Base-by-base conservation (phyloP, 352 stramenopile species). In the Paralagenidium karlingii region DNA sequence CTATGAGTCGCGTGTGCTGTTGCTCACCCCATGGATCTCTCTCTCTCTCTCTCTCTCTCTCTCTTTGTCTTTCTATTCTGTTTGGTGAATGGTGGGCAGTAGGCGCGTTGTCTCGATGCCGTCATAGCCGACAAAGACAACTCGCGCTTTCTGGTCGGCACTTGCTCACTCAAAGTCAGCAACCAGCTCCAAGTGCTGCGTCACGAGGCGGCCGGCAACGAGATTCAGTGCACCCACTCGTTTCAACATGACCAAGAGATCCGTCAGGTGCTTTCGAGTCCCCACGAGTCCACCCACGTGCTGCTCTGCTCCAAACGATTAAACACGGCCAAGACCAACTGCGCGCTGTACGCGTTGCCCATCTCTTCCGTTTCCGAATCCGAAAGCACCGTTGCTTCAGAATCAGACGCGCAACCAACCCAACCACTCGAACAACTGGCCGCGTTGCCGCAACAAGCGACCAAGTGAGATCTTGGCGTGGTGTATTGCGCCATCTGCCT, bases 91-190 rank as follows among this genome's bases (percentile, higher is more conserved):
- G n/a, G n/a, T n/a, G n/a, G n/a, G n/a, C n/a, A n/a, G 15, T 49
- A 83, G 69, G 58, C 74, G 30, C 74, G 77, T 8, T 74, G 64
- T 27, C 51, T 91, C 25, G 77, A 86, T 37, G 64, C 77, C 12
- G 43, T 88, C 24, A 37, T 78, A 18, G 71, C 49, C 5, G 67
- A 86, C 26, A 84, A 75, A 33, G 63, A 78, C 30, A 49, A 54
- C 31, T 53, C 60, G 42, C 70, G 63, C 40, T 90, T 85, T 49
- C 50, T 88, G 30, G 42, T 82, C 9, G 74, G 74, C 39, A 85
- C 68, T 13, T 63, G 62, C 12, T 58, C 56, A 9, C 68, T 84
- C 40, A 70, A 76, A 43, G 60, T 75, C 28, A 43, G 53, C 22
- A 91, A 91, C 43, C 60, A 83, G 53, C 62, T 86, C 31, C 41